Evolutionary conservation across 768 basidiomycete species (phyloP), one percentile per base, ranked within the genome.

Genomic region (Mycena amicta): DNA sequence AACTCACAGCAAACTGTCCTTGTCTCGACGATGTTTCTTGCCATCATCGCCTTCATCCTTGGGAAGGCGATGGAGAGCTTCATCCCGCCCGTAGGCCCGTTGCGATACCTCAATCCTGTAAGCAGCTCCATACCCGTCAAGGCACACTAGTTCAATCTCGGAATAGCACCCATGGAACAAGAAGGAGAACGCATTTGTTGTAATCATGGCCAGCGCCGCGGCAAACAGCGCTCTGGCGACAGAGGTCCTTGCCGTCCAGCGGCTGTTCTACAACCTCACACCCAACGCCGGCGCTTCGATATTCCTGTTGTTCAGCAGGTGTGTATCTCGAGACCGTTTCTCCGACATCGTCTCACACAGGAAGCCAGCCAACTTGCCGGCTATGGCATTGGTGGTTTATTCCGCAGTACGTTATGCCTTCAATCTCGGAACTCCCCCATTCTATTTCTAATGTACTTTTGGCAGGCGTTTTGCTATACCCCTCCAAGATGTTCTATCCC

Each of bases 111-210:
- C 5, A 85, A 85, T 61, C 84, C 83, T 18, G 81, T 77, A 65
- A 53, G 77, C 69, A n/a, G 30, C 53, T 41, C 52, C 46, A 31
- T 40, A 11, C 22, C 23, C 16, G 15, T 46, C n/a, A 28, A 18
- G 15, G 12, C 37, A 3, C 13, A 29, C 31, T n/a, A 51, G 43
- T n/a, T 45, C 5, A 45, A 49, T 51, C 30, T 57, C 25, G 64
- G 40, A 22, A n/a, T n/a, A 83, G 82, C 76, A 79, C 25, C 80
- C 83, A 2, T 84, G 83, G 70, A 84, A 84, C 67, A 84, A 81
- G 68, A 84, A 84, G 56, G 83, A 85, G 65, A 81, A 82, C 66
- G 80, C 82, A 0, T 82, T 84, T 60, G 79, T 84, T 30, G 76
- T 84, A 11, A 82, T 84, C 55, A 84, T 84, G 83, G 65, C 83